phyloP scores from a whole-genome alignment of 108 stramenopile genomes.

The Cyclotella kingstonii region DNA sequence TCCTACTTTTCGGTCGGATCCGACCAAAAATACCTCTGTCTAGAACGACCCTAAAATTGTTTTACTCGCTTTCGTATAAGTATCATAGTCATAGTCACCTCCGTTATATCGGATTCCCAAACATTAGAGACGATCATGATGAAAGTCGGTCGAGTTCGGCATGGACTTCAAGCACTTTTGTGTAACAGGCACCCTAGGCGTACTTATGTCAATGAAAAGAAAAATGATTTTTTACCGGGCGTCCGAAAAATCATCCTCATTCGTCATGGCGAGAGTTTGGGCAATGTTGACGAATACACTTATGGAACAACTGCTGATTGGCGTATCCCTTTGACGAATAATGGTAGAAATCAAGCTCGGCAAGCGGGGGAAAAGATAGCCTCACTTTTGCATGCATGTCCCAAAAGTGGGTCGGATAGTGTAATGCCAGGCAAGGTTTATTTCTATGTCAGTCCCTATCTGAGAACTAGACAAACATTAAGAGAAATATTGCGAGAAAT shows the following conservation, averaged over 20 bases:
- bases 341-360: constrained; percentile 18
- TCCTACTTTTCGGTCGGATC: no score
- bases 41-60: no score
- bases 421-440: constrained; percentile 32
- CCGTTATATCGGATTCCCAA: no score
- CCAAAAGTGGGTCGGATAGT: neutral
- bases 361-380: constrained; percentile 9
- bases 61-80: no score
- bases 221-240: constrained; percentile 10
- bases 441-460: constrained; percentile 58
- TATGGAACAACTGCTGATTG: constrained; percentile 58
- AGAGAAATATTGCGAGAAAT: constrained; percentile 39
- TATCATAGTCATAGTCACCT: no score
- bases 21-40: no score
- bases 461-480: constrained; percentile 57
- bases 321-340: constrained; percentile 52
- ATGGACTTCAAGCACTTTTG: no score
- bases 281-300: constrained; percentile 58
- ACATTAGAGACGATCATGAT: no score
- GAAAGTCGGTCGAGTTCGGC: no score
- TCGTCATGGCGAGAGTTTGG: constrained; percentile 66
- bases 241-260: constrained; percentile 62
- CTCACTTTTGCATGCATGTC: neutral
- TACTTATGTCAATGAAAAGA: neutral
- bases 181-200: neutral